These are phyloP conservation scores for Heliosperma pusillum DNA, from an alignment of 148 eudicot species.

Conservation along the genomic window DNA sequence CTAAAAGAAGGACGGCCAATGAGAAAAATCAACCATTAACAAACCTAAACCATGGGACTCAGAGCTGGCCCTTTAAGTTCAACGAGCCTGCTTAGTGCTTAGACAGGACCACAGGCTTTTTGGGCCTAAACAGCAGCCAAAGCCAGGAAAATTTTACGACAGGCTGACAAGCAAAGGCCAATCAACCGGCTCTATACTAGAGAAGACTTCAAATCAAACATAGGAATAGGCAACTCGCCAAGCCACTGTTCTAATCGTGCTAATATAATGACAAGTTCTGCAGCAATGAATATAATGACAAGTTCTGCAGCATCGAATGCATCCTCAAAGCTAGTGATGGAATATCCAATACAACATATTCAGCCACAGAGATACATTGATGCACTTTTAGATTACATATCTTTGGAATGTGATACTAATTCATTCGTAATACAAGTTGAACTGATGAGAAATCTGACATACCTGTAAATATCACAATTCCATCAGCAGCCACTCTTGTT, in stretches of 20 bases:
- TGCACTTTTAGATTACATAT: not conserved
- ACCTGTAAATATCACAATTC: slow-evolving; percentile 80
- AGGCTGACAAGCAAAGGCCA: too few relatives aligned
- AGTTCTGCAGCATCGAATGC: not conserved
- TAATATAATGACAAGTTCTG: not conserved
- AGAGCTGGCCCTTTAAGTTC: too few relatives aligned
- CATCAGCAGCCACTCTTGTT: slow-evolving; percentile 74
- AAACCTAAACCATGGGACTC: not conserved
- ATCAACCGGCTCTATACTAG: not conserved
- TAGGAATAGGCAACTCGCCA: not conserved
- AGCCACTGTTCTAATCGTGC: not conserved
- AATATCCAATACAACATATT: not conserved
- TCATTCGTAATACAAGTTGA: not conserved
- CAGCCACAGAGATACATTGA: not conserved
- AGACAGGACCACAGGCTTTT: too few relatives aligned
- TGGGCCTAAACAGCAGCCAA: not conserved
- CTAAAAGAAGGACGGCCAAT: slow-evolving; percentile 25
- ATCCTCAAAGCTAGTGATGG: not conserved
- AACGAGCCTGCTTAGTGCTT: too few relatives aligned
- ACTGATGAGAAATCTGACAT: slow-evolving; percentile 1
- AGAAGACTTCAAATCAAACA: not conserved
- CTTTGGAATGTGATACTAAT: not conserved
- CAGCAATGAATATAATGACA: not conserved
- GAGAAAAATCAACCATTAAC: not conserved
- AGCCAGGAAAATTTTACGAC: too few relatives aligned